These are phyloP conservation scores for Jackrogersella multiformis DNA, from an alignment of 495 filamentous ascomycete genomes.

Conservation along the genomic window DNA sequence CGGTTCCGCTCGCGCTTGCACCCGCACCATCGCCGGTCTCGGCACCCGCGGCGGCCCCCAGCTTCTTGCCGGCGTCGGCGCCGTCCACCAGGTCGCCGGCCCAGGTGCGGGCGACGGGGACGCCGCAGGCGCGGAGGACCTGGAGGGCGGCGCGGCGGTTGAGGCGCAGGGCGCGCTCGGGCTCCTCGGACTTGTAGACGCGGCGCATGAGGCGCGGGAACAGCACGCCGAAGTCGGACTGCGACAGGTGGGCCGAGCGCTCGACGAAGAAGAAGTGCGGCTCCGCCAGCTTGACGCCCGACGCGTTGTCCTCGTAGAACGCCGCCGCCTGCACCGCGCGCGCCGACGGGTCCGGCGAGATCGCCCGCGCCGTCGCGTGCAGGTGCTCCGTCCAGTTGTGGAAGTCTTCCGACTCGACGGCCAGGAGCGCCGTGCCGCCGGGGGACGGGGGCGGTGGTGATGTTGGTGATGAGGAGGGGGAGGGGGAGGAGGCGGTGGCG, in stretches of 20 bases:
- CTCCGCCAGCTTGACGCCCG: slow-evolving; percentile 38
- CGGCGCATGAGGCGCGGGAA: slow-evolving; percentile 72
- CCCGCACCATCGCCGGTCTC: slow-evolving; percentile 14
- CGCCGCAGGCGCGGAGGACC: slow-evolving; percentile 61
- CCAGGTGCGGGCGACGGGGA: slow-evolving; percentile 63
- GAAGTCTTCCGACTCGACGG: slow-evolving; percentile 74
- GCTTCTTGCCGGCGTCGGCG: slow-evolving; percentile 26
- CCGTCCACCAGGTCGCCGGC: slow-evolving; percentile 58
- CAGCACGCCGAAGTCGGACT: slow-evolving; percentile 80
- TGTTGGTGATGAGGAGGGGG: background rate
- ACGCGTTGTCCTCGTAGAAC: slow-evolving; percentile 40
- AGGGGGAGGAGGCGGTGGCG: background rate
- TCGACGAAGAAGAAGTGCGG: slow-evolving; percentile 71
- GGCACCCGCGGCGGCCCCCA: background rate
- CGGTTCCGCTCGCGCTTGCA: too few species aligned
- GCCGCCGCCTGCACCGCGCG: slow-evolving; percentile 37
- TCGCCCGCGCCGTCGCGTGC: slow-evolving; percentile 62
- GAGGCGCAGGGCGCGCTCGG: slow-evolving; percentile 67
- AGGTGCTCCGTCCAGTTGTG: slow-evolving; percentile 75
- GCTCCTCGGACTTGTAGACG: slow-evolving; percentile 67
- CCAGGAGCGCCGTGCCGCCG: slow-evolving; percentile 62
- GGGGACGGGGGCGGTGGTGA: slow-evolving; percentile 44
- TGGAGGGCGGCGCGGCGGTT: slow-evolving; percentile 72
- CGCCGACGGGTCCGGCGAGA: slow-evolving; percentile 60
- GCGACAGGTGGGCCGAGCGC: slow-evolving; percentile 72